Percentiles rank a stretch among this genome's conserved stretches.
Evolutionary conservation across 495 filamentous ascomycete genomes (phyloP).

Genomic region (Immersiella caudata): DNA sequence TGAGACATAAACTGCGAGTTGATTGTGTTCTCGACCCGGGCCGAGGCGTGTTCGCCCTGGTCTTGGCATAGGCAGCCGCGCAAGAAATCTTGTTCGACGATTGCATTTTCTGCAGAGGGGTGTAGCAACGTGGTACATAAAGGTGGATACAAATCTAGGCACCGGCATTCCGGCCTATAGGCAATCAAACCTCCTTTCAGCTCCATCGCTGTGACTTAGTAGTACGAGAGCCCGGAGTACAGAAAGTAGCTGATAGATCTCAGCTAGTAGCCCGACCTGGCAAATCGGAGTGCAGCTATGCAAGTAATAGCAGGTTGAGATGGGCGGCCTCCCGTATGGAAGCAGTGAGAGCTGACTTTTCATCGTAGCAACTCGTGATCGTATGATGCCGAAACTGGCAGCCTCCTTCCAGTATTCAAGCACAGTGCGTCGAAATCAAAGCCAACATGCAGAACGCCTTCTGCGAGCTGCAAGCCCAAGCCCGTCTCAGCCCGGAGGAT

Average conservation of each 20-base stretch:
- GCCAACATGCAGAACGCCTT: neutral
- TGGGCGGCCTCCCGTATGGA: neutral
- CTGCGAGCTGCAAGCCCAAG: no score
- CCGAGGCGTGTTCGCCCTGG: neutral
- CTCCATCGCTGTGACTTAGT: neutral
- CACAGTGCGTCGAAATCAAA: neutral
- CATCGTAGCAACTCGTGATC: neutral
- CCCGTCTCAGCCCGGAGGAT: no score
- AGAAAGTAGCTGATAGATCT: neutral
- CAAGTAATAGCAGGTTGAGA: neutral
- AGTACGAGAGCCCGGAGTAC: neutral
- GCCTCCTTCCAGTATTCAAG: neutral
- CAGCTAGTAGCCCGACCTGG: neutral
- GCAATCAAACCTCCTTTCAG: neutral
- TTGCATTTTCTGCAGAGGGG: neutral
- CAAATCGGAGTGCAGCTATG: neutral
- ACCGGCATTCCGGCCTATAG: neutral
- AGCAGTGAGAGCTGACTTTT: neutral
- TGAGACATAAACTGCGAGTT: neutral
- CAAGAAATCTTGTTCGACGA: neutral
- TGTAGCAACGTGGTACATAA: neutral
- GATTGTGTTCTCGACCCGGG: neutral
- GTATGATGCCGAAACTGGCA: neutral
- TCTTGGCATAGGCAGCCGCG: neutral
- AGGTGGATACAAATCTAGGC: neutral